A percentile compares a stretch with the other conserved stretches of the same genome.
These are phyloP conservation scores for Sherardia arvensis DNA, from an alignment of 257 asterid genomes.

Conservation along the genomic window DNA sequence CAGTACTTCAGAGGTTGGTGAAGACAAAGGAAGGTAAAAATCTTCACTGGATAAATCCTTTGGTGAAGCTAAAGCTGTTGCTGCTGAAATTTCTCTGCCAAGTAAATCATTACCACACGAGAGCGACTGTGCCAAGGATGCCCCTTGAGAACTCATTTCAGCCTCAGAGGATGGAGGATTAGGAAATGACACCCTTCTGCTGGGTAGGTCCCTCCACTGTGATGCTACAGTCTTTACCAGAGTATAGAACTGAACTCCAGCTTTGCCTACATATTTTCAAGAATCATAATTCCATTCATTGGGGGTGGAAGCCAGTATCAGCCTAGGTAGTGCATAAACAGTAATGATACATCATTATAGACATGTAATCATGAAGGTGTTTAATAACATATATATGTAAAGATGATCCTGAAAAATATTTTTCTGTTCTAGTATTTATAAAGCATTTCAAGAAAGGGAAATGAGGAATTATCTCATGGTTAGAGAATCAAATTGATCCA, in stretches of 20 bases:
- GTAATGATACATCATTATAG: not conserved
- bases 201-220: conserved; percentile 36
- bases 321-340: not conserved
- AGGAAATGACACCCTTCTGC: conserved; percentile 19
- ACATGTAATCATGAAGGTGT: not conserved
- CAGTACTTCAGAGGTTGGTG: conserved; percentile 16
- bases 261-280: conserved; percentile 21
- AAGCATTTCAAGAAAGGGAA: not conserved
- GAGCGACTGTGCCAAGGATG: conserved; percentile 9
- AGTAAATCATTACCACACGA: conserved; percentile 18
- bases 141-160: conserved; percentile 19
- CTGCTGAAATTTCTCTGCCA: conserved; percentile 16
- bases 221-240: conserved; percentile 27
- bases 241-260: conserved; percentile 32
- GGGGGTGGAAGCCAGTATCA: not conserved
- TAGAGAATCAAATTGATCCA: not conserved
- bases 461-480: not conserved
- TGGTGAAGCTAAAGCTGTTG: conserved; percentile 14
- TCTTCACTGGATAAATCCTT: conserved; percentile 12
- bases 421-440: not conserved
- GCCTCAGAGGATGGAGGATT: conserved; percentile 24
- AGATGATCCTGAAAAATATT: not conserved
- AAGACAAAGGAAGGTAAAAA: conserved; percentile 15
- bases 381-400: not conserved
- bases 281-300: not conserved